Evolutionary conservation across 176 grass and related monocot genomes (phyloP).

Genomic region (Phoenix roebelenii): DNA sequence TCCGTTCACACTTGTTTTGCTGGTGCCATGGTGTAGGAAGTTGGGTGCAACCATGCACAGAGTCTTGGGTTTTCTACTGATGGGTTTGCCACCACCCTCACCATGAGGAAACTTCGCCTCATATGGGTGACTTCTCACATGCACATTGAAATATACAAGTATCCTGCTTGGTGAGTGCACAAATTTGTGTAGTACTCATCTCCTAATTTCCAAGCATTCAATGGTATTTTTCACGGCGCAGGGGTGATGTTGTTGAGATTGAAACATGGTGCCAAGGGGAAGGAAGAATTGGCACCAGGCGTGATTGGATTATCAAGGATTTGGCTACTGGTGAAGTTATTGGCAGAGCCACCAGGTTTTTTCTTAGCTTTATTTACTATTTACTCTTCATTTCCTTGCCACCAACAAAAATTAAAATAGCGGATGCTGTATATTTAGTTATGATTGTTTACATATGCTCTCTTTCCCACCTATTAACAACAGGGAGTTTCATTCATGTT

Average conservation of each 20-base stretch:
- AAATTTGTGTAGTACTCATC: not conserved
- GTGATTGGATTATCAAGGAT: conserved; percentile 96
- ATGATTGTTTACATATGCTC: too few relatives aligned
- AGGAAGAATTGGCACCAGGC: conserved; percentile 80
- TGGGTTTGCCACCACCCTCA: conserved; percentile 90
- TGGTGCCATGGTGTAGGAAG: conserved; percentile 42
- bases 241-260: conserved; percentile 94
- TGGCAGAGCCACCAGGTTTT: conserved; percentile 95
- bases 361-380: not conserved
- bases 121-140: conserved; percentile 96
- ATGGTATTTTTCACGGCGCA: conserved; percentile 2
- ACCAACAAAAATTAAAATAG: too few relatives aligned
- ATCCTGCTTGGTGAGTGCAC: conserved; percentile 66
- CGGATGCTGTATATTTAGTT: too few relatives aligned
- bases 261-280: conserved; percentile 99
- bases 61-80: conserved; percentile 91
- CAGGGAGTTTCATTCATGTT: too few relatives aligned
- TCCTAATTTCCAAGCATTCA: too few relatives aligned
- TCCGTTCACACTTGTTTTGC: too few relatives aligned
- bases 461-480: too few relatives aligned
- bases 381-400: too few relatives aligned
- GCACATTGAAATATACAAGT: conserved; percentile 99
- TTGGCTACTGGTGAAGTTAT: conserved; percentile 88
- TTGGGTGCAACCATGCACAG: conserved; percentile 93
- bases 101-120: conserved; percentile 84